Base-by-base conservation (phyloP, 352 stramenopile species). In the Phytophthora kernoviae region DNA sequence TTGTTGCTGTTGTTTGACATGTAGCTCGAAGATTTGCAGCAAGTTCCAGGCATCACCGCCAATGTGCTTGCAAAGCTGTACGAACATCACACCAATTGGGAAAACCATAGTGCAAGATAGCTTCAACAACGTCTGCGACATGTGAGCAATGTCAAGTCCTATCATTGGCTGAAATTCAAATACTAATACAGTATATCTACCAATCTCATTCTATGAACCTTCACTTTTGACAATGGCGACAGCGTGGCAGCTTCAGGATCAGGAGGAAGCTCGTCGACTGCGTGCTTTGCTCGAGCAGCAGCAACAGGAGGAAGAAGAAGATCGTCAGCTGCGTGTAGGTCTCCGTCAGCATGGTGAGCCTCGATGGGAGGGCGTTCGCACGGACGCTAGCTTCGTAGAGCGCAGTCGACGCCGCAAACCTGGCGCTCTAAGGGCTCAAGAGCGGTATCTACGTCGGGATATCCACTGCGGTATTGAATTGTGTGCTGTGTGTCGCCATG, bases 371-470 rank as follows among this genome's bases (percentile, higher is more conserved):
- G 77, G 57, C 41, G 84, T 93, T 42, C 62, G 56, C 37, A 87
- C 73, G 8, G 81, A 92, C 58, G 47, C 58, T 42, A 76, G 62
- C 60, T 94, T 94, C 54, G 64, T 90, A 17, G 85, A 94, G 71
- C 80, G 79, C 52, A 91, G 84, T 62, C 76, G 83, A 2, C 79
- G 84, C 2, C 81, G 83, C 70, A 90, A 90, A 60, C 80, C 81
- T 1, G 86, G 86, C n/a, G 70, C 79, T 6, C 46, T 93, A 54
- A 86, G 87, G 47, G 63, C 79, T 2, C 69, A 82, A 22, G 86
- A 95, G 57, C 70, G 67, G 22, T 95, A 95, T 57, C 46, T 95
- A 24, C 79, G 86, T 14, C 64, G 72, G 30, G 86, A 95, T 54
- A 51, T 93, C 14, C 72, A 87, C 11, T 95, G 86, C 67, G 86